Evolutionary conservation across 805 yeast genomes (phyloP).

Genomic region (Candida rishiriensis): DNA sequence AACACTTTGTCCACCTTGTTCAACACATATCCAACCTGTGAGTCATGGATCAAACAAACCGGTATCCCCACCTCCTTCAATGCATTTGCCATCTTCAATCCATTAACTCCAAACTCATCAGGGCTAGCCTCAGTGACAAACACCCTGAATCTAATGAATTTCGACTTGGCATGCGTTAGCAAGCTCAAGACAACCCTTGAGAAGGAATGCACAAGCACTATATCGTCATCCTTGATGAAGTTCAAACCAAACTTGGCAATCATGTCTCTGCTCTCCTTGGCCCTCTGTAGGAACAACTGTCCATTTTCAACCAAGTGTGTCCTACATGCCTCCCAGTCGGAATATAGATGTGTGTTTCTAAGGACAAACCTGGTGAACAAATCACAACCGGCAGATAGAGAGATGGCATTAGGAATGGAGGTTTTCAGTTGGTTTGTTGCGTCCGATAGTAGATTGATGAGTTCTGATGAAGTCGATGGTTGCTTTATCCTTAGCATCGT

Average conservation of each 20-base stretch:
- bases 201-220: constrained; percentile 81
- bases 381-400: constrained; percentile 96
- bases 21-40: constrained; percentile 89
- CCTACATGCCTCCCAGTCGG: constrained; percentile 94
- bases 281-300: constrained; percentile 82
- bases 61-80: constrained; percentile 76
- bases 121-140: constrained; percentile 93
- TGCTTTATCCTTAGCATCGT: constrained; percentile 76
- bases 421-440: constrained; percentile 72
- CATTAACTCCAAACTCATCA: constrained; percentile 67
- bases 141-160: constrained; percentile 79
- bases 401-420: constrained; percentile 85
- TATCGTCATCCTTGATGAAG: constrained; percentile 91
- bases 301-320: constrained; percentile 90
- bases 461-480: constrained; percentile 91
- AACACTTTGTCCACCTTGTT: constrained; percentile 89
- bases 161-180: constrained; percentile 69
- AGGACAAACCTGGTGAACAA: constrained; percentile 90
- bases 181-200: constrained; percentile 86
- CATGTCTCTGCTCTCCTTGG: constrained; percentile 81
- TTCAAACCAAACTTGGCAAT: constrained; percentile 86
- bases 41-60: constrained; percentile 81
- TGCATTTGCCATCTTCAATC: constrained; percentile 67
- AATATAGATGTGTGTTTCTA: constrained; percentile 78
- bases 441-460: constrained; percentile 72